A percentile compares a stretch with the other conserved stretches of the same genome.
Evolutionary conservation across 345 rosid species (phyloP).

Genomic region (Eucalyptus sp.): DNA sequence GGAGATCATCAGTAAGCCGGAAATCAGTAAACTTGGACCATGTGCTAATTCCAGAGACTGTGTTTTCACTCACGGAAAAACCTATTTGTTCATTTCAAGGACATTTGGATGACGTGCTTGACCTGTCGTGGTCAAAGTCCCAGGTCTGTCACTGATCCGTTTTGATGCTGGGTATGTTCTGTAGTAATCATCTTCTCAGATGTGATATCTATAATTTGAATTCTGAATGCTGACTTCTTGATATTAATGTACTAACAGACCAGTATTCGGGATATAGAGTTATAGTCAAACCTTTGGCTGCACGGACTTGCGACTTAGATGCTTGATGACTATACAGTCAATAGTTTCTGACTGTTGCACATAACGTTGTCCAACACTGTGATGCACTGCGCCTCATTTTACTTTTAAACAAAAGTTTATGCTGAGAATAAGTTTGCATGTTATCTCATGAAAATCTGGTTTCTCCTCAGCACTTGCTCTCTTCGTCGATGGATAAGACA

Average conservation of each 20-base stretch:
- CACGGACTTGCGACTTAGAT: background rate
- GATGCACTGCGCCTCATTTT: background rate
- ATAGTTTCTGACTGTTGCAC: background rate
- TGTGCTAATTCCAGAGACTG: slow-evolving; percentile 56
- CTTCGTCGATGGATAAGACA: slow-evolving; percentile 99
- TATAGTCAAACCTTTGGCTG: background rate
- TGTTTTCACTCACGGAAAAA: slow-evolving; percentile 76
- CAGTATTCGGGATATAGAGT: background rate
- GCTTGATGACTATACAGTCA: background rate
- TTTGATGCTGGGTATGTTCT: background rate
- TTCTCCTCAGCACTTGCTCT: slow-evolving; percentile 67
- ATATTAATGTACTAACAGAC: background rate
- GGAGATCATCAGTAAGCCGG: slow-evolving; percentile 61
- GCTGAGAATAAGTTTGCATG: background rate
- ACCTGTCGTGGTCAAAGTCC: slow-evolving; percentile 97
- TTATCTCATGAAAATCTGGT: background rate
- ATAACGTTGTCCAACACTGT: background rate
- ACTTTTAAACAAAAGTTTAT: background rate
- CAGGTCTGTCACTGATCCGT: slow-evolving; percentile 42
- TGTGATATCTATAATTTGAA: background rate
- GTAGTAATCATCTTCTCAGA: background rate
- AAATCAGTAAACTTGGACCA: slow-evolving; percentile 78
- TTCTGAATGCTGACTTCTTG: background rate
- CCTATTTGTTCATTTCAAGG: slow-evolving; percentile 87
- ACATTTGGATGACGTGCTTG: slow-evolving; percentile 81